phyloP scores from a whole-genome alignment of 768 basidiomycete species.

The Cystofilobasidium ferigula region DNA sequence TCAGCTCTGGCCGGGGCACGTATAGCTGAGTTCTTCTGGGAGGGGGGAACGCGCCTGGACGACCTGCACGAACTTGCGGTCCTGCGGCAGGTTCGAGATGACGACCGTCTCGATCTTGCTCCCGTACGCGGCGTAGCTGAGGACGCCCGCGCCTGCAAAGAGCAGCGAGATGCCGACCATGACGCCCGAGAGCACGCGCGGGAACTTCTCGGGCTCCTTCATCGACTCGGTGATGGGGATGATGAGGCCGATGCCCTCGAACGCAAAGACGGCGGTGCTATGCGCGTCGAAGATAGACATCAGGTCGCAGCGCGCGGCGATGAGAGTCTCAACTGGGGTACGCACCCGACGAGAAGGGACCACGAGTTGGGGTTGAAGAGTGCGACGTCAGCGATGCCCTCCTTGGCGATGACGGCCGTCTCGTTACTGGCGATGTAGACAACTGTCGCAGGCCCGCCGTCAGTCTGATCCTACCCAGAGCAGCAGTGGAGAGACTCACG shows the following conservation, averaged over 20 bases:
- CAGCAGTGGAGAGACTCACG: slow-evolving; percentile 52
- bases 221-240: slow-evolving; percentile 97
- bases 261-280: slow-evolving; percentile 94
- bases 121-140: slow-evolving; percentile 81
- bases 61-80: slow-evolving; percentile 74
- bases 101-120: slow-evolving; percentile 82
- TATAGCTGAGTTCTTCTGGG: too few species aligned
- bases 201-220: slow-evolving; percentile 87
- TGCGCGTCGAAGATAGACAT: neutral
- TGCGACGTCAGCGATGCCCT: slow-evolving; percentile 66
- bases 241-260: slow-evolving; percentile 92
- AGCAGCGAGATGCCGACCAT: slow-evolving; percentile 79
- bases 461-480: slow-evolving; percentile 43
- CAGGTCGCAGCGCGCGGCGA: neutral
- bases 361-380: slow-evolving; percentile 84
- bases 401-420: slow-evolving; percentile 51
- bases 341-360: slow-evolving; percentile 81
- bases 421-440: slow-evolving; percentile 56
- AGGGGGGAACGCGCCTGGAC: slow-evolving; percentile 41
- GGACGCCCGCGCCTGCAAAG: slow-evolving; percentile 75
- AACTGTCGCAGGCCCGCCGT: slow-evolving; percentile 28
- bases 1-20: too few species aligned
- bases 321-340: slow-evolving; percentile 14
- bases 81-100: slow-evolving; percentile 78
- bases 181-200: slow-evolving; percentile 70